Percentiles rank a stretch among this genome's conserved stretches.
Evolutionary conservation across 2,329 filamentous ascomycete species (phyloP).

Genomic region (Botrytis fragariae): DNA sequence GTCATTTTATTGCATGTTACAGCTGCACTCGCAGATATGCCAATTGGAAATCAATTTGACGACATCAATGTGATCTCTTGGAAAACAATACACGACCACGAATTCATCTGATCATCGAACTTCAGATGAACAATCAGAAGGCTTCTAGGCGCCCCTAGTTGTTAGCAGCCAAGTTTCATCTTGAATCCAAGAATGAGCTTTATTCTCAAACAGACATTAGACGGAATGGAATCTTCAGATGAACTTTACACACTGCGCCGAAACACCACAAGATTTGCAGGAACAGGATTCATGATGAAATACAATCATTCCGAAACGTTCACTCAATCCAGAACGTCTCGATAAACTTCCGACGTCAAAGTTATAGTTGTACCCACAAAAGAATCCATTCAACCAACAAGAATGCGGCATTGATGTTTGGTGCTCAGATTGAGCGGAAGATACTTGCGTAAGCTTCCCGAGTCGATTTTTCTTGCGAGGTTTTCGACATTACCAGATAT

Average conservation of each 20-base stretch:
- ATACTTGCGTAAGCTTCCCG: slow-evolving; percentile 1
- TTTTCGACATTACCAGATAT: not conserved
- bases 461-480: not conserved
- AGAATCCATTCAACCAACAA: not conserved
- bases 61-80: too few relatives aligned
- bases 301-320: not conserved
- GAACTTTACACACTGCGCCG: not conserved
- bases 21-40: not conserved
- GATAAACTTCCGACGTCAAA: not conserved
- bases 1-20: not conserved
- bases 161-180: not conserved
- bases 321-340: not conserved
- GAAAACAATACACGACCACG: not conserved
- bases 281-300: not conserved
- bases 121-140: not conserved
- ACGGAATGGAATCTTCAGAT: not conserved
- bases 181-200: not conserved
- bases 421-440: not conserved
- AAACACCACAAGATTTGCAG: not conserved
- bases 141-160: not conserved
- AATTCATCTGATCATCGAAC: not conserved
- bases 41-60: not conserved
- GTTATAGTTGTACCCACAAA: not conserved
- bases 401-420: slow-evolving; percentile 5
- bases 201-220: not conserved